Base-by-base conservation (phyloP, 1,284 basidiomycete species). In the Ustilago trichophora region DNA sequence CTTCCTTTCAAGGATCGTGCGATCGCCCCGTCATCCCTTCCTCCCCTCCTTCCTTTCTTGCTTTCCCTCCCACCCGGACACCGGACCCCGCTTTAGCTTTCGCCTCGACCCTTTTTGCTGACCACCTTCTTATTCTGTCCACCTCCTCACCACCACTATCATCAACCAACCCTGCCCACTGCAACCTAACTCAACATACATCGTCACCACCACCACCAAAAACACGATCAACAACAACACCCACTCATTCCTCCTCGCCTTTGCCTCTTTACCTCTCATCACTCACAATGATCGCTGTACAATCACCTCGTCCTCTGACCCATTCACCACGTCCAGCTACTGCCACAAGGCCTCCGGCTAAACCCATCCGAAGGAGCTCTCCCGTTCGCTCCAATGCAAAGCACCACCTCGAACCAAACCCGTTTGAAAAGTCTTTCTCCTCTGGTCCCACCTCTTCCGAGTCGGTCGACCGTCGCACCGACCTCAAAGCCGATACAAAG, bases 351-450 rank as follows among this genome's bases (percentile, higher is more conserved):
- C 67, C 67, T 2, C 62, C 62, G 6, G 62, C 67, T 40, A 60
- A 60, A 34, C 57, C 67, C 13, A 33, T 60, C 16, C 49, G 53
- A 31, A 47, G 53, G 22, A 38, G 33, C 22, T 59, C 59, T 16
- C 62, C 67, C 24, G 40, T 24, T 11, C 57, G 67, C 12, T 49
- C 60, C 37, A 53, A 47, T n/a, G 67, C 71, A 36, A 75, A 78
- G 40, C 76, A 82, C 40, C 75, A 80, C 29, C 87, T 92, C 57
- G 94, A 98, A 82, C 92, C 91, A 13, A 98, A 98, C 80, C 94
- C 94, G 0, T 98, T 97, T 79, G 94, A 98, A 80, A 91, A 93
- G 83, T 94, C 91, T 46, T 98, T 97, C 82, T 88, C 88, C 85
- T 75, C 85, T 86, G 72, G 76, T 77, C 44, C 76, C 76, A 36